Evolutionary conservation across 441 rosid species (phyloP).

Genomic region (Croton laevigatus): DNA sequence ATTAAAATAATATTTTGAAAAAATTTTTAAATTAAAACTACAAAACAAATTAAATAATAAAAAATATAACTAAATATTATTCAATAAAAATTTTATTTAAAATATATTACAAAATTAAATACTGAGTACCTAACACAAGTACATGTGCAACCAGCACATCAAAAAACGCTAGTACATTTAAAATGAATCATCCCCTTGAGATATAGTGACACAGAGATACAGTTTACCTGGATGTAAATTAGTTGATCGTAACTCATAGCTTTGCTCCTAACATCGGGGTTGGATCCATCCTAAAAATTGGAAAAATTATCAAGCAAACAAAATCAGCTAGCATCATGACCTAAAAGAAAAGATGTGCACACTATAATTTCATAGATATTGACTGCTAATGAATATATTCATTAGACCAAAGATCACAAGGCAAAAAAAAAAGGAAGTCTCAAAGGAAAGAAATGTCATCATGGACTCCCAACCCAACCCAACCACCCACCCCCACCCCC

Average conservation of each 20-base stretch:
- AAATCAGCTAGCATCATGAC: background rate
- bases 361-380: too few relatives aligned
- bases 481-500: too few relatives aligned
- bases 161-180: background rate
- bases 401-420: background rate
- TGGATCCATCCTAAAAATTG: constrained; percentile 68
- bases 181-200: background rate
- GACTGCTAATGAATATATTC: too few relatives aligned
- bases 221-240: constrained; percentile 76
- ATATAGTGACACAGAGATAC: background rate
- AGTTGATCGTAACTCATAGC: constrained; percentile 80
- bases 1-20: too few relatives aligned
- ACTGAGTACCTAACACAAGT: too few relatives aligned
- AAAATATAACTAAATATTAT: too few relatives aligned
- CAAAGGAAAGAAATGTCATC: background rate
- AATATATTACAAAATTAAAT: too few relatives aligned
- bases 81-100: too few relatives aligned
- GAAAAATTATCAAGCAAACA: constrained; percentile 5
- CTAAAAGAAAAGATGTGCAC: background rate
- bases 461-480: background rate
- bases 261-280: constrained; percentile 60
- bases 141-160: too few relatives aligned
- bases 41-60: too few relatives aligned
- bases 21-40: too few relatives aligned
- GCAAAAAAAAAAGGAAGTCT: background rate